Evolutionary conservation across 345 rosid genomes (phyloP), one percentile per base, ranked within the genome.

Genomic region (Mercurialis annua): DNA sequence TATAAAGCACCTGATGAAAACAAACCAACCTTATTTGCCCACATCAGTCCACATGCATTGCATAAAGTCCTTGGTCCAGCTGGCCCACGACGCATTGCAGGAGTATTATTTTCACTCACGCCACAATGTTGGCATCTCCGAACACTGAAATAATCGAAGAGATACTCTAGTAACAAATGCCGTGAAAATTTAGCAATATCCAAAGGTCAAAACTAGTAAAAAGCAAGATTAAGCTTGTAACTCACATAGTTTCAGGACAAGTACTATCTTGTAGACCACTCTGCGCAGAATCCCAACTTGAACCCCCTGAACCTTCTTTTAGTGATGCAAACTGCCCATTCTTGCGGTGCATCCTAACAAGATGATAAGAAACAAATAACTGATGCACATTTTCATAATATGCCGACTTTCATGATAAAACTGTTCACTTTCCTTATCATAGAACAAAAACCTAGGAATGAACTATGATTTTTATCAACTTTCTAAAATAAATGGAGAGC

Each of bases 81-180:
- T 54, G 94, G 94, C 38, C 94, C 94, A 65, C 94, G 90, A 58
- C 90, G 94, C 94, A 88, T 88, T 53, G 88, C 88, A 29, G 94
- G 90, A 59, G 90, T 88, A 64, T 76, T 82, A 69, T 75, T 84
- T 82, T 84, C 94, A 67, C 81, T 76, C 60, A 88, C 81, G 34
- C 94, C 89, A 69, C 94, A 88, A 66, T 87, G 93, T 65, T 82
- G 88, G 66, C 93, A 87, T 67, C 84, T 79, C 49, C 80, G 79
- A 15, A 72, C 34, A 48, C 92, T 85, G 71, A 24, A 70, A 48
- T 47, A 60, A 81, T 60, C 48, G n/a, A 60, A 72, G 55, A 63
- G 61, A 62, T 31, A 33, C 50, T 20, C 31, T 29, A 61, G 9
- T 27, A 2, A 31, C 15, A 23, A 26, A 44, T 23, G 38, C 64